Conservation (phyloP, 2,329 filamentous ascomycete genomes). For the Proliferodiscus dingleyae region DNA sequence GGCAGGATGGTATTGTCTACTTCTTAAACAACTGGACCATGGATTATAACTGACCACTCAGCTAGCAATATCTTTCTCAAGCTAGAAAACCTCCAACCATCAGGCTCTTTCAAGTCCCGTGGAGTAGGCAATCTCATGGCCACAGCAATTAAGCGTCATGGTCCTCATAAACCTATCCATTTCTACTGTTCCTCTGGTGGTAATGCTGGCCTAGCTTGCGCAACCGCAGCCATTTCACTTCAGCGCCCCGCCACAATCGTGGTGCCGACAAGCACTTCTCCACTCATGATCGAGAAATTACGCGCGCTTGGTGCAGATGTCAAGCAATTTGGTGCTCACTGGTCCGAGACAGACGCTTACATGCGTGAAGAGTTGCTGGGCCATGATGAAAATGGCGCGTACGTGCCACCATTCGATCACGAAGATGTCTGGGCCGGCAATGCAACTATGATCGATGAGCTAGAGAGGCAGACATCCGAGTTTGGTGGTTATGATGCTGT, state of each 20-base stretch:
- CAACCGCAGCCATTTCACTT: slow-evolving; percentile 64
- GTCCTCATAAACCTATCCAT: slow-evolving; percentile 39
- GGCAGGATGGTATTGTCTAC: slow-evolving; percentile 26
- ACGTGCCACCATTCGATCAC: slow-evolving; percentile 68
- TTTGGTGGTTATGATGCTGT: slow-evolving; percentile 55
- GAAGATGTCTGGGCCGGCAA: slow-evolving; percentile 63
- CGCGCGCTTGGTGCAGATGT: slow-evolving; percentile 64
- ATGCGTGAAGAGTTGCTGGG: slow-evolving; percentile 55
- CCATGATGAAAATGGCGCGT: slow-evolving; percentile 45
- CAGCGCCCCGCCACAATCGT: slow-evolving; percentile 67
- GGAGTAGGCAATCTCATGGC: slow-evolving; percentile 71
- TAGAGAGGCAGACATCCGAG: slow-evolving; percentile 23
- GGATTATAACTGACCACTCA: slow-evolving; percentile 1
- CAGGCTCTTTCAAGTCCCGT: slow-evolving; percentile 80
- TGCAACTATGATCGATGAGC: slow-evolving; percentile 48
- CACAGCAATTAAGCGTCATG: slow-evolving; percentile 34
- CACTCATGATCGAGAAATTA: slow-evolving; percentile 68
- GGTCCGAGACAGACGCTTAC: slow-evolving; percentile 64
- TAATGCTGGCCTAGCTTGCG: slow-evolving; percentile 78
- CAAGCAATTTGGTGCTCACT: slow-evolving; percentile 61
- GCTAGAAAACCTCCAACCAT: slow-evolving; percentile 79
- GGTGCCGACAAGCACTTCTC: slow-evolving; percentile 60
- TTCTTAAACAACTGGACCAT: too few relatives aligned
- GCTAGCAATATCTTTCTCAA: slow-evolving; percentile 68
- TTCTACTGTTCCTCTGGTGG: slow-evolving; percentile 80